Evolutionary conservation across 23 red algal genomes (phyloP), one percentile per base, ranked within the genome.

Genomic region (Gracilaria gracilis): DNA sequence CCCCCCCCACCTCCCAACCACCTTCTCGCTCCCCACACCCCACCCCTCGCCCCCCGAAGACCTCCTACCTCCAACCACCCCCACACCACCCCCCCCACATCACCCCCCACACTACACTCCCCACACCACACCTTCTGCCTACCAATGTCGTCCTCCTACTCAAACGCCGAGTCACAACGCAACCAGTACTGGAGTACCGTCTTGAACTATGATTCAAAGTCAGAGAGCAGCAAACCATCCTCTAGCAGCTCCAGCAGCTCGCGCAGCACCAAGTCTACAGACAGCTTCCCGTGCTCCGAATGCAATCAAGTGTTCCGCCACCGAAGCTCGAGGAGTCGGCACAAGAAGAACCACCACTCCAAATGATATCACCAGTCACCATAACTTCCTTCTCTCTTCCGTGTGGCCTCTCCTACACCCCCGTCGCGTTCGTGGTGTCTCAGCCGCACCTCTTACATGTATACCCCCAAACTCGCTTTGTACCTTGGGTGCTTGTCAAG

Each of bases 291-390:
- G 40, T 87, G 84, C 47, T 23, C 21, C 47, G 84, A 58, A 57
- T 87, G 84, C 67, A 73, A 87, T 24, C 84, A 87, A 37, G 33
- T 17, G 2, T 87, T 77, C 50, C 64, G 67, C 12, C 84, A 87
- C 37, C 84, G 84, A 7, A 87, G 84, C 32, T 87, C 84, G 24
- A 87, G 84, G 69, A 87, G 84, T 50, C 66, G 84, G 53, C 84
- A 87, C 67, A 87, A 74, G 67, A 87, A 74, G 84, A 70, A 75
- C 46, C 53, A 71, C 19, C 84, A 87, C 67, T 55, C 66, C 17
- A 46, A 77, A 46, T 69, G 42, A 51, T n/a, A n/a, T n/a, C n/a
- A n/a, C n/a, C n/a, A n/a, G 20, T 9, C 8, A 9, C 20, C 39
- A 50, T 37, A 28, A 27, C 39, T 77, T 17, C 23, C 25, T 70